These are phyloP conservation scores for Vicia sativa DNA, from an alignment of 306 rosid species.

Conservation along the genomic window DNA sequence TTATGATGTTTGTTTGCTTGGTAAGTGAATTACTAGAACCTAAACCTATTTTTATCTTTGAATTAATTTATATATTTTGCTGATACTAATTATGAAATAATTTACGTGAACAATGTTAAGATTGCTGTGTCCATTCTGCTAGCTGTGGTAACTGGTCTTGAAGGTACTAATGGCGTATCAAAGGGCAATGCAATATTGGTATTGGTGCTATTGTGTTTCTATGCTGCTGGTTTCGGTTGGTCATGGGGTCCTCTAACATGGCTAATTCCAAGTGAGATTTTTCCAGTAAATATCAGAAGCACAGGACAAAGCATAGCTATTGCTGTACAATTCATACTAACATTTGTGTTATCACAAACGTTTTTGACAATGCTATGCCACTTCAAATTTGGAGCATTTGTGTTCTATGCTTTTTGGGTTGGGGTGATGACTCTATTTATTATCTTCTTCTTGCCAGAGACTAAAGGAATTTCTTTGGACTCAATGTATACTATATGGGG, in stretches of 20 bases:
- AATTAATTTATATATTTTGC: background rate
- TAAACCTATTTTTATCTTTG: background rate
- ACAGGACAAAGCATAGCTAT: constrained; percentile 68
- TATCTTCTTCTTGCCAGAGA: constrained; percentile 50
- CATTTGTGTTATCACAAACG: constrained; percentile 58
- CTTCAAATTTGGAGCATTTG: constrained; percentile 67
- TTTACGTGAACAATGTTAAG: background rate
- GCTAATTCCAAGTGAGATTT: constrained; percentile 81
- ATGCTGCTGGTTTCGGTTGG: constrained; percentile 76
- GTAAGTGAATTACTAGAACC: background rate
- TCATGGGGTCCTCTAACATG: constrained; percentile 77
- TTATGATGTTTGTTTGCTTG: constrained; percentile 56
- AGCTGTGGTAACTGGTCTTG: background rate
- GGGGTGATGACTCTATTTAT: constrained; percentile 57
- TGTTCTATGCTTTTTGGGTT: constrained; percentile 69
- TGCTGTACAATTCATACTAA: constrained; percentile 47
- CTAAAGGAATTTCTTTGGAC: constrained; percentile 63
- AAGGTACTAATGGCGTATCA: background rate
- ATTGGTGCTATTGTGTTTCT: constrained; percentile 45
- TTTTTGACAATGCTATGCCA: constrained; percentile 72
- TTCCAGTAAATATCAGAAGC: constrained; percentile 57
- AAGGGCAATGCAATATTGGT: constrained; percentile 4
- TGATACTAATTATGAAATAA: background rate
- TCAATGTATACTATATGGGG: constrained; percentile 52
- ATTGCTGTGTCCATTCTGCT: background rate